These are phyloP conservation scores for Symmetrospora coprosmae DNA, from an alignment of 768 basidiomycete species.

Conservation along the genomic window DNA sequence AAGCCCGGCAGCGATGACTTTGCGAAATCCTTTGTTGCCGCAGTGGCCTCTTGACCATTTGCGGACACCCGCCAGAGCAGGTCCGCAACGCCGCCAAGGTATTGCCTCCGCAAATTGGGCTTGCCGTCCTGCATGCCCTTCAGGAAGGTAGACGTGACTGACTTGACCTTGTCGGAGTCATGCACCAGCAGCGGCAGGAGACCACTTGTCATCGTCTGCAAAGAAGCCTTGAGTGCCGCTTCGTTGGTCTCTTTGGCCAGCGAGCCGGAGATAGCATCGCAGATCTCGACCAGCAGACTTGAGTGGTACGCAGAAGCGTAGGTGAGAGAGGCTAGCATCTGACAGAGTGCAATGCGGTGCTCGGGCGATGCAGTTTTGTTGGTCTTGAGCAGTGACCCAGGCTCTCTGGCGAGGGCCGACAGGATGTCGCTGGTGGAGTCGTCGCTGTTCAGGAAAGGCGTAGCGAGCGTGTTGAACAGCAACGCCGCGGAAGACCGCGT, in stretches of 20 bases:
- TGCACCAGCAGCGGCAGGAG: slow-evolving; percentile 43
- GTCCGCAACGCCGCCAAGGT: slow-evolving; percentile 52
- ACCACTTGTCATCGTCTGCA: slow-evolving; percentile 48
- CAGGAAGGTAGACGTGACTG: slow-evolving; percentile 41
- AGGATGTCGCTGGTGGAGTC: slow-evolving; percentile 32
- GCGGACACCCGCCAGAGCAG: slow-evolving; percentile 41
- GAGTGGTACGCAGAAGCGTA: slow-evolving; percentile 38
- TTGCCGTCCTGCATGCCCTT: slow-evolving; percentile 64
- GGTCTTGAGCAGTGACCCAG: slow-evolving; percentile 58
- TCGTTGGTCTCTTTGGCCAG: slow-evolving; percentile 70
- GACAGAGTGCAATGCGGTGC: slow-evolving; percentile 65
- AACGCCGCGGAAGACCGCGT: slow-evolving; percentile 35
- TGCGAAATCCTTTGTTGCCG: slow-evolving; percentile 45
- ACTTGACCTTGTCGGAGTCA: background rate
- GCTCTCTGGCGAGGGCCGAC: slow-evolving; percentile 48
- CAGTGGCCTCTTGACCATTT: slow-evolving; percentile 35
- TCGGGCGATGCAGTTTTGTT: slow-evolving; percentile 80
- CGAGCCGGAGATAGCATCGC: slow-evolving; percentile 40
- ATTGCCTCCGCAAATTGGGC: slow-evolving; percentile 47
- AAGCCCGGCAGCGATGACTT: slow-evolving; percentile 48
- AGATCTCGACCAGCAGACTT: slow-evolving; percentile 42
- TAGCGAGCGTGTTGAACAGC: slow-evolving; percentile 33
- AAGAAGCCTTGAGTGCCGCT: slow-evolving; percentile 46
- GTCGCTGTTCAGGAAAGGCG: slow-evolving; percentile 4
- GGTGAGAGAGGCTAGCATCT: slow-evolving; percentile 52